Conservation (phyloP, 192 early-diverging fungal genomes). For the Coemansia sp. region DNA sequence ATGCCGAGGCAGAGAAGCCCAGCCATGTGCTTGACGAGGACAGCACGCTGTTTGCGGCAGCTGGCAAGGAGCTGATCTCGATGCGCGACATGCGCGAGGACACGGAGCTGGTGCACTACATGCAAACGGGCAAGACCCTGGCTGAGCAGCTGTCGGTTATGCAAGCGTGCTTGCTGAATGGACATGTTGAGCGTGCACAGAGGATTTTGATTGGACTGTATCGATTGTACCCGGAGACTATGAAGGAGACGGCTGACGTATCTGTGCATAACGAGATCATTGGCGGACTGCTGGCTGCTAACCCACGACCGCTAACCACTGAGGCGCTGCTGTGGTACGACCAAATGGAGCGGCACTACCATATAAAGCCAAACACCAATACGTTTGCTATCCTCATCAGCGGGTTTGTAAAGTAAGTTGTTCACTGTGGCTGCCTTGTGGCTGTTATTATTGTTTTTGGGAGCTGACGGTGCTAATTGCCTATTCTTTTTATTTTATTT, state of each 20-base stretch:
- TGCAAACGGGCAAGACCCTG: slow-evolving; percentile 49
- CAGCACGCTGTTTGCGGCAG: slow-evolving; percentile 17
- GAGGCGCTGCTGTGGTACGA: slow-evolving; percentile 74
- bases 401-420: slow-evolving; percentile 60
- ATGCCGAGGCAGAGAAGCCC: slow-evolving; percentile 12
- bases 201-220: slow-evolving; percentile 65
- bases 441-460: not conserved
- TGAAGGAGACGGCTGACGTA: slow-evolving; percentile 66
- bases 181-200: slow-evolving; percentile 72
- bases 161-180: slow-evolving; percentile 74
- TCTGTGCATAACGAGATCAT: slow-evolving; percentile 81
- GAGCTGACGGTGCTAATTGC: not conserved
- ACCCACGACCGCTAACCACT: slow-evolving; percentile 54
- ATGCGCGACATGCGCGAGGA: slow-evolving; percentile 19
- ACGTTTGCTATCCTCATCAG: slow-evolving; percentile 80
- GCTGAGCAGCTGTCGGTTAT: slow-evolving; percentile 74
- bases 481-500: not conserved
- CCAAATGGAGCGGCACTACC: slow-evolving; percentile 54
- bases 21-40: slow-evolving; percentile 9
- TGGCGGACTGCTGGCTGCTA: slow-evolving; percentile 61
- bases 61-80: slow-evolving; percentile 15
- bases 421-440: not conserved
- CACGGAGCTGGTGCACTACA: slow-evolving; percentile 23
- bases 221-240: slow-evolving; percentile 65
- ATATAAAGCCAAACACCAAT: slow-evolving; percentile 60